phyloP scores from a whole-genome alignment of 805 yeast genomes.

The Saturnispora quitensis region DNA sequence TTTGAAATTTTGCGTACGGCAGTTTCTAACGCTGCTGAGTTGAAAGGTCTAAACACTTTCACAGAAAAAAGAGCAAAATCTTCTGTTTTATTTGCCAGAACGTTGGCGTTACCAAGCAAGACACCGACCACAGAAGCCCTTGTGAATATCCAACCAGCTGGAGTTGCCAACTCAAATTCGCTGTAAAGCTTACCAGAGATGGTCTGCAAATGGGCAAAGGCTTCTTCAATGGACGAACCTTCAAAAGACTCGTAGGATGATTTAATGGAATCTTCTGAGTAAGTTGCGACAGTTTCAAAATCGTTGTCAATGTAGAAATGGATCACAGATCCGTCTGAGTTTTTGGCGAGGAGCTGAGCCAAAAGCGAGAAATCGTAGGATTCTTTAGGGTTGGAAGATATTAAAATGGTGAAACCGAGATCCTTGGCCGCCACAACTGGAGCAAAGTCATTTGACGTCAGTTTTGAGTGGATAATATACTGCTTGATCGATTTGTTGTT shows the following conservation, averaged over 20 bases:
- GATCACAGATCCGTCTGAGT: constrained; percentile 47
- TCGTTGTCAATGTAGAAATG: constrained; percentile 46
- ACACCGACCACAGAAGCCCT: constrained; percentile 37
- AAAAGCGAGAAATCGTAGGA: constrained; percentile 45
- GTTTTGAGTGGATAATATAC: constrained; percentile 54
- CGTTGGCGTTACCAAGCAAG: constrained; percentile 48
- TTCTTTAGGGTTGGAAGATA: constrained; percentile 52
- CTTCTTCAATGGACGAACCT: constrained; percentile 25
- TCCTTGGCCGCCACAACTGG: constrained; percentile 67
- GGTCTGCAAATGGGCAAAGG: constrained; percentile 26
- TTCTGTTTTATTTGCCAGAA: constrained; percentile 10
- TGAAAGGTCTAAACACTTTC: constrained; percentile 68
- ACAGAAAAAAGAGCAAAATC: constrained; percentile 42
- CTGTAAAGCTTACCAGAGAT: constrained; percentile 25
- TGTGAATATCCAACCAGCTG: constrained; percentile 18
- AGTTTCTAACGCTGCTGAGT: constrained; percentile 42
- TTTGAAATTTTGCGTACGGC: constrained; percentile 12
- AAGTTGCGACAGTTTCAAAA: constrained; percentile 5
- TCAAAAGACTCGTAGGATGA: constrained; percentile 14
- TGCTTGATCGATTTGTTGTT: constrained; percentile 26
- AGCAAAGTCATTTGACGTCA: constrained; percentile 56
- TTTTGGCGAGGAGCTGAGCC: constrained; percentile 48
- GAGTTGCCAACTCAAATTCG: constrained; percentile 31
- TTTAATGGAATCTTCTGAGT: constrained; percentile 9
- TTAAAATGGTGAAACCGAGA: constrained; percentile 50